These are phyloP conservation scores for Tetradesmus lagerheimii DNA, from an alignment of 139 green algal genomes.

Conservation along the genomic window DNA sequence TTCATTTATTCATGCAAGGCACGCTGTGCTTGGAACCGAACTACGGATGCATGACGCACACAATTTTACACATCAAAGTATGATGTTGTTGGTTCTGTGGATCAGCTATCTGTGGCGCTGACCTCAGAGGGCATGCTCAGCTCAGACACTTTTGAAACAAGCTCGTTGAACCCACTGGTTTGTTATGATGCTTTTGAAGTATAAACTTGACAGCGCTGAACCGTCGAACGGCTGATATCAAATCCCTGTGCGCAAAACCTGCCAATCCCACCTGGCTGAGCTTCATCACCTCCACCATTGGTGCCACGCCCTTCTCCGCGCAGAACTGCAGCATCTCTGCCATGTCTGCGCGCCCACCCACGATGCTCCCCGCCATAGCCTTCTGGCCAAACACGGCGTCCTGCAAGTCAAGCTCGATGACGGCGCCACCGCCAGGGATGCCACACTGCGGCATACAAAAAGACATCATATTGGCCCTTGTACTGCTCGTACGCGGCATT, in stretches of 20 bases:
- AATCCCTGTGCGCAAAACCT: background rate
- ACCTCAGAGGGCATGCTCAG: too few relatives aligned
- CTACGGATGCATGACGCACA: too few relatives aligned
- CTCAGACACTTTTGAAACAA: too few relatives aligned
- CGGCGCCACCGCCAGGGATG: constrained; percentile 48
- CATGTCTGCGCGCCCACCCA: constrained; percentile 62
- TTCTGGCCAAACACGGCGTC: constrained; percentile 63
- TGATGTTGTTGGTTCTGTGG: too few relatives aligned
- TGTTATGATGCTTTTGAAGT: too few relatives aligned
- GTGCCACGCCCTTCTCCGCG: constrained; percentile 32
- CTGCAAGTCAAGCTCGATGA: constrained; percentile 49
- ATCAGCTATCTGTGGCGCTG: too few relatives aligned
- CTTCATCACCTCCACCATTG: constrained; percentile 54
- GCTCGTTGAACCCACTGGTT: too few relatives aligned
- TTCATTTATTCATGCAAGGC: too few relatives aligned
- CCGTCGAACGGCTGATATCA: too few relatives aligned
- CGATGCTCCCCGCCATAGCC: constrained; percentile 53
- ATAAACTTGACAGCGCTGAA: too few relatives aligned
- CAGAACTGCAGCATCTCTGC: constrained; percentile 53
- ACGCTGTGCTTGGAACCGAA: too few relatives aligned
- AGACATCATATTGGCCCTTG: background rate
- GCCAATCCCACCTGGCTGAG: constrained; percentile 45
- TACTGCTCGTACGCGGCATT: constrained; percentile 26
- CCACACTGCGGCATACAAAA: constrained; percentile 47
- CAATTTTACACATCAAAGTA: too few relatives aligned